phyloP scores from a whole-genome alignment of 179 eudicot species.

The Patellifolia procumbens region DNA sequence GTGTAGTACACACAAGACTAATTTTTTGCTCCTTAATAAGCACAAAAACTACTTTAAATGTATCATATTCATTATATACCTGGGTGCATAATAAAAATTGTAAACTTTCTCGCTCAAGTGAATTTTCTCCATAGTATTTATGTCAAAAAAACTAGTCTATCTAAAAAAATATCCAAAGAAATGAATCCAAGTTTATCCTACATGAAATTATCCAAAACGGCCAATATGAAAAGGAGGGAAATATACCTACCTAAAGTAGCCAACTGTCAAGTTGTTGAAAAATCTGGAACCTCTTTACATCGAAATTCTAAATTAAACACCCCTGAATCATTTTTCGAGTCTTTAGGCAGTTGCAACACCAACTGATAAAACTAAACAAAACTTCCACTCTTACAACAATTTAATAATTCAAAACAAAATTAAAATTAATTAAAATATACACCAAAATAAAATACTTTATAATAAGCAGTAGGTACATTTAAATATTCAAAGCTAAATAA shows the following conservation, averaged over 20 bases:
- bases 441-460: too few relatives aligned
- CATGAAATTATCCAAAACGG: not conserved
- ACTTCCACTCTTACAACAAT: conserved; percentile 22
- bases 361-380: conserved; percentile 28
- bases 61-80: too few relatives aligned
- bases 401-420: not conserved
- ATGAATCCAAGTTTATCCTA: not conserved
- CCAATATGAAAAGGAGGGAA: conserved; percentile 1
- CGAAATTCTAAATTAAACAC: conserved; percentile 34
- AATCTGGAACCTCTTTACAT: conserved; percentile 34
- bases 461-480: conserved; percentile 17
- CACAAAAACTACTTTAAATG: too few relatives aligned
- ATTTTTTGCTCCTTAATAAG: too few relatives aligned
- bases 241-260: conserved; percentile 19
- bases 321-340: conserved; percentile 26
- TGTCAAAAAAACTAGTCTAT: too few relatives aligned
- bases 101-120: too few relatives aligned
- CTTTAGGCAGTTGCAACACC: conserved; percentile 36
- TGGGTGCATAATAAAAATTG: too few relatives aligned
- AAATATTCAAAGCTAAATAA: not conserved
- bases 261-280: conserved; percentile 37
- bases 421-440: not conserved
- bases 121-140: too few relatives aligned
- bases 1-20: too few relatives aligned
- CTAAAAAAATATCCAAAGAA: too few relatives aligned